phyloP scores from a whole-genome alignment of 345 rosid genomes.

The Eucalyptus cloeziana region DNA sequence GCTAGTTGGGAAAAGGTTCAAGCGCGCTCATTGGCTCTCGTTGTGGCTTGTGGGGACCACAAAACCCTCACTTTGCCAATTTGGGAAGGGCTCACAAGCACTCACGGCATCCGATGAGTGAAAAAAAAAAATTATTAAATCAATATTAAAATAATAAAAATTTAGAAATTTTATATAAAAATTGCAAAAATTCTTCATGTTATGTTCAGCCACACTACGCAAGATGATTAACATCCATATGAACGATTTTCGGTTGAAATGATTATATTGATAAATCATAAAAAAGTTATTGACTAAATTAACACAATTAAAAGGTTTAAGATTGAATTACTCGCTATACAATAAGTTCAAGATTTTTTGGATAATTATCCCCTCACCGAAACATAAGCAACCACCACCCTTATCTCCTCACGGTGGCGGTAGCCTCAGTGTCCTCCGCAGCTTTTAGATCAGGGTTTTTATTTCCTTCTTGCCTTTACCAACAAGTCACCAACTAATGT shows the following conservation, averaged over 20 bases:
- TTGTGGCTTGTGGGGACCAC: background rate
- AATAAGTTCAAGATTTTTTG: too few species aligned
- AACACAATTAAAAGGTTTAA: fast-evolving
- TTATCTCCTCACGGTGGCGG: too few species aligned
- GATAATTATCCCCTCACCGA: fast-evolving
- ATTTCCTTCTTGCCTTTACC: too few species aligned
- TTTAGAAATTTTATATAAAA: too few species aligned
- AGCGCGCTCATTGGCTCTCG: fast-evolving
- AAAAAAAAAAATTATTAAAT: too few species aligned
- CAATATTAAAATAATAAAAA: background rate
- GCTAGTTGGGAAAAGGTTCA: fast-evolving
- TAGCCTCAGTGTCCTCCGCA: background rate
- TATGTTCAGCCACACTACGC: fast-evolving
- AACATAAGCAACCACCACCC: background rate
- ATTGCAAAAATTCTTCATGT: background rate
- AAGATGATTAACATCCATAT: fast-evolving
- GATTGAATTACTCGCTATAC: fast-evolving
- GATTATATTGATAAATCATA: too few species aligned
- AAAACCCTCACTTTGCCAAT: too few species aligned
- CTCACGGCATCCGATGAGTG: fast-evolving
- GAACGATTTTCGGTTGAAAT: fast-evolving
- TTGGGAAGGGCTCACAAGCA: background rate
- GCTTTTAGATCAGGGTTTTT: too few species aligned
- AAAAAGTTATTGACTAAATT: fast-evolving
- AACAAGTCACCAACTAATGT: too few species aligned